phyloP scores from a whole-genome alignment of 176 grass and related monocot genomes.

The Carex littledalei region DNA sequence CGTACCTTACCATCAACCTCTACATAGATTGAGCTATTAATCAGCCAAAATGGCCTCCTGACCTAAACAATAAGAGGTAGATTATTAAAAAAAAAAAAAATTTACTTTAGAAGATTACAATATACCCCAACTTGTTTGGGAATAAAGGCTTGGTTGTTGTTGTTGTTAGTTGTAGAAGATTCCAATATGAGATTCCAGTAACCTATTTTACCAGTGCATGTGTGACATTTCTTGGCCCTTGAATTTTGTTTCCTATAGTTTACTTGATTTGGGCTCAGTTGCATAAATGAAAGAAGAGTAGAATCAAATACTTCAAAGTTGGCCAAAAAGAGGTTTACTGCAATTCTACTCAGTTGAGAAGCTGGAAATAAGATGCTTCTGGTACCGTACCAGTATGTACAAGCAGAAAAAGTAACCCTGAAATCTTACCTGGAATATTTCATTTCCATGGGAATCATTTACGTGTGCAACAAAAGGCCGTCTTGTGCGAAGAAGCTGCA shows the following conservation, averaged over 20 bases:
- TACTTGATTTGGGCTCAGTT: neutral
- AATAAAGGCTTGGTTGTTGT: no score
- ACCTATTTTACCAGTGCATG: neutral
- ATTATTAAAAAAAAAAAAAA: constrained; percentile 2
- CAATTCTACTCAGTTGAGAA: neutral
- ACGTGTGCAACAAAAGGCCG: constrained; percentile 85
- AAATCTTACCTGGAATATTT: constrained; percentile 78
- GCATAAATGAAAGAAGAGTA: neutral
- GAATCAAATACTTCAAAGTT: neutral
- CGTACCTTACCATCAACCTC: constrained; percentile 90
- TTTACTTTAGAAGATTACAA: neutral
- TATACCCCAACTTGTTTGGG: no score
- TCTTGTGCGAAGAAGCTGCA: constrained; percentile 80
- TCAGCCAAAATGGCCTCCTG: constrained; percentile 89
- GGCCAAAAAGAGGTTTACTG: neutral
- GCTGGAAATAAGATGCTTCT: neutral
- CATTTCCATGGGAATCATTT: constrained; percentile 65
- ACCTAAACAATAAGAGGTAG: constrained; percentile 49
- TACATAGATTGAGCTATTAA: constrained; percentile 94
- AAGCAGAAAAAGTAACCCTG: neutral
- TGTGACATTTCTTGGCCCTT: neutral
- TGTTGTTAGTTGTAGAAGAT: neutral
- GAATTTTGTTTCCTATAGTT: neutral
- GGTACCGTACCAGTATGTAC: neutral
- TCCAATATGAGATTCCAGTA: neutral